Conservation (phyloP, 305 asterid genomes). For the Solanum hybrid region DNA sequence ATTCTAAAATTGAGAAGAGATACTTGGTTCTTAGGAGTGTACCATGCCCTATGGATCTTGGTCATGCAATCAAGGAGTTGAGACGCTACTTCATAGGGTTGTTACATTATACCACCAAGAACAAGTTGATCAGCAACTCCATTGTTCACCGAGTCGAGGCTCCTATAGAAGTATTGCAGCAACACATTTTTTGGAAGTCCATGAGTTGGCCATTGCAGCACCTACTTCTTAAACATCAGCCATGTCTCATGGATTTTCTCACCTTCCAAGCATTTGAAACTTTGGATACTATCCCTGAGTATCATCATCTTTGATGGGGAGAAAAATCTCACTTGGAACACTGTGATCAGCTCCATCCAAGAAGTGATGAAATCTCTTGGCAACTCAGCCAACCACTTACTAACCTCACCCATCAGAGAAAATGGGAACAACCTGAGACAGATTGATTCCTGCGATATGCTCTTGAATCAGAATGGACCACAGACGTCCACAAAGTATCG, state of each 20-base stretch:
- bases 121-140: not conserved
- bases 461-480: not conserved
- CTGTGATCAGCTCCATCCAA: not conserved
- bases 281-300: not conserved
- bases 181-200: not conserved
- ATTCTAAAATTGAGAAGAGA: not conserved
- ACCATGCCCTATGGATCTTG: not conserved
- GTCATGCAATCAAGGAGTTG: not conserved
- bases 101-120: not conserved
- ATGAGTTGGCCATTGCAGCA: not conserved
- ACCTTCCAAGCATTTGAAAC: not conserved
- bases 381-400: not conserved
- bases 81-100: not conserved
- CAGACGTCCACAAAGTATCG: not conserved
- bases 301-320: not conserved
- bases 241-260: not conserved
- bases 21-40: not conserved
- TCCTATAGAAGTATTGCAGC: not conserved
- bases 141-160: not conserved
- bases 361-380: not conserved
- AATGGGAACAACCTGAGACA: not conserved
- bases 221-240: not conserved
- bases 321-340: not conserved
- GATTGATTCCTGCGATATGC: not conserved
- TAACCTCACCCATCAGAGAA: not conserved